Base-by-base conservation (phyloP, 768 basidiomycete genomes). In the Leccinellum luteum region DNA sequence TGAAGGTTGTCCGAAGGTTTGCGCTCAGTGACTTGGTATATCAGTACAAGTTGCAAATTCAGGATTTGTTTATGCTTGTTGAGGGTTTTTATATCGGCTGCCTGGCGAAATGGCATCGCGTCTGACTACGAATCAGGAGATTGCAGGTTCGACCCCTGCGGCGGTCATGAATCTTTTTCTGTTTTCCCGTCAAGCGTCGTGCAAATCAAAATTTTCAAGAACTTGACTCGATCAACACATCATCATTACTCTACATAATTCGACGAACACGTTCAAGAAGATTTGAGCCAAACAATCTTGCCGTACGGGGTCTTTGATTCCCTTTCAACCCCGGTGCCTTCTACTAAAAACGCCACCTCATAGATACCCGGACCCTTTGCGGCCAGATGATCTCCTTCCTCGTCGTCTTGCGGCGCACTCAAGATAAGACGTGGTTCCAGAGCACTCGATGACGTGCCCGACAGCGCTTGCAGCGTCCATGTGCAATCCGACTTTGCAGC, bases 61-160 rank as follows among this genome's bases (percentile, higher is more conserved):
- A 27, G 27, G 27, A 28, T 31, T 31, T 12, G 31, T 10, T 31
- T 2, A 31, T 31, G 31, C 10, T 12, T 12, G 31, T 31, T 12
- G 10, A 31, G 1, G 3, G 3, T 9, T 31, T 31, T 17, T 0
- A 19, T 13, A 23, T 44, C 57, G 86, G 87, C 86, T 85, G 86
- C 85, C 84, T 89, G 88, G 87, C 88, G 86, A 88, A 89, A 89
- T 89, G 88, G 88, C 86, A 90, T 88, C 88, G 87, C 88, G 87
- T 89, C 86, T 90, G 87, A 89, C 88, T 89, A 88, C 87, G 87
- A 61, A 89, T 89, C 89, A 90, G 87, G 87, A 90, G 88, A 89
- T 89, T 89, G 87, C 86, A 90, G 87, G 88, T 90, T 90, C 87
- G 86, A 90, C 81, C 82, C 87, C 86, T 90, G 68, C 69, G 69